A percentile compares a stretch with the other conserved stretches of the same genome.
Conservation (phyloP, 768 basidiomycete genomes). For the Leucosporidium scottii region DNA sequence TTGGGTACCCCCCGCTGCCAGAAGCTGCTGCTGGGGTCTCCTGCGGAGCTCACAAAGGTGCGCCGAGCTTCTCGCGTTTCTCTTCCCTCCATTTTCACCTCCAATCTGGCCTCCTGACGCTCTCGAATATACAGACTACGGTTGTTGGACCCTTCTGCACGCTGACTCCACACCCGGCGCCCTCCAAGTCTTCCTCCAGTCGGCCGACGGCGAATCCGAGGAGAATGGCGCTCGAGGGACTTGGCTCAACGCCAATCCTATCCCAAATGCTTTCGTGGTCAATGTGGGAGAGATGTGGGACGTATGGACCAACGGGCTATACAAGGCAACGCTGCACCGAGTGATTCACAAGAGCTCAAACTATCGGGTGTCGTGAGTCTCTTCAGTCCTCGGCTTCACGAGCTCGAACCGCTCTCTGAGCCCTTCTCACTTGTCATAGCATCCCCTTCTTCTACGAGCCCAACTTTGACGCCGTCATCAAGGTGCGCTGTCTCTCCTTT, state of each 20-base stretch:
- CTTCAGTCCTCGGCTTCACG: neutral
- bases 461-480: conserved; percentile 64
- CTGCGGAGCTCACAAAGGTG: conserved; percentile 81
- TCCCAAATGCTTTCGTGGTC: conserved; percentile 74
- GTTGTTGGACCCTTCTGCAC: conserved; percentile 74
- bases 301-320: conserved; percentile 79
- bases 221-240: conserved; percentile 24
- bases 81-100: neutral
- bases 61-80: conserved; percentile 6
- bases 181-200: conserved; percentile 61
- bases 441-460: conserved; percentile 95
- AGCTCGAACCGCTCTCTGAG: neutral
- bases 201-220: conserved; percentile 4
- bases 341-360: conserved; percentile 70
- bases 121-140: conserved; percentile 57
- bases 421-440: conserved; percentile 42
- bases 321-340: conserved; percentile 80
- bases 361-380: conserved; percentile 67
- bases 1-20: conserved; percentile 84
- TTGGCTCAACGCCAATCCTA: conserved; percentile 81
- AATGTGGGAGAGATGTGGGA: conserved; percentile 92
- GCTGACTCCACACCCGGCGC: conserved; percentile 73
- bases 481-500: conserved; percentile 9
- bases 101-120: neutral
- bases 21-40: conserved; percentile 71